Conservation (phyloP, 768 basidiomycete genomes). For the Naematelia aurantialba region DNA sequence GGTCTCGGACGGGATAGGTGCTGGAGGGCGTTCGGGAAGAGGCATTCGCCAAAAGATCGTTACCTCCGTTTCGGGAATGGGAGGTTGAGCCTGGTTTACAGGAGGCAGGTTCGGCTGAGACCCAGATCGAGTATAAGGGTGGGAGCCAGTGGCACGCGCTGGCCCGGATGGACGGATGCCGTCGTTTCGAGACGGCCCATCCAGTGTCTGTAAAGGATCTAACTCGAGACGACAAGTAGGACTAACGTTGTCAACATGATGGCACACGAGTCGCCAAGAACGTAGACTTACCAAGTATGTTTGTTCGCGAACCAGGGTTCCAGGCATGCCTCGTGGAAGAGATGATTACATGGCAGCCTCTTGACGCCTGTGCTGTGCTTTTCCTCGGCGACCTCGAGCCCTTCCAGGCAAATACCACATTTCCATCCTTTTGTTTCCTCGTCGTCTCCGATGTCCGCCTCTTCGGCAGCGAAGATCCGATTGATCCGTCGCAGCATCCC, state of each 20-base stretch:
- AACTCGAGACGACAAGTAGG: slow-evolving; percentile 41
- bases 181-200: not conserved
- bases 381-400: slow-evolving; percentile 13
- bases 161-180: not conserved
- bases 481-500: slow-evolving; percentile 26
- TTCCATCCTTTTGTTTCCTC: slow-evolving; percentile 38
- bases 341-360: slow-evolving; percentile 40
- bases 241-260: slow-evolving; percentile 6
- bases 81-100: not conserved
- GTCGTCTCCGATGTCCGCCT: slow-evolving; percentile 9
- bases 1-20: not conserved
- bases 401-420: slow-evolving; percentile 42
- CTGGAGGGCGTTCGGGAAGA: not conserved
- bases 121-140: slow-evolving; percentile 29
- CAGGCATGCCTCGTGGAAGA: slow-evolving; percentile 37
- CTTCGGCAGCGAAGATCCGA: slow-evolving; percentile 30
- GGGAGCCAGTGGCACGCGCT: slow-evolving; percentile 10
- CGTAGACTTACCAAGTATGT: slow-evolving; percentile 37
- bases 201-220: slow-evolving; percentile 38
- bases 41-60: not conserved
- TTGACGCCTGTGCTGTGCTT: slow-evolving; percentile 27
- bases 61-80: not conserved
- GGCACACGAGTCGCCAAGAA: no score
- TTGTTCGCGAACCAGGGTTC: slow-evolving; percentile 36
- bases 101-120: slow-evolving; percentile 1